Conservation (phyloP, 495 filamentous ascomycete genomes). For the Talaromyces stipitatus region DNA sequence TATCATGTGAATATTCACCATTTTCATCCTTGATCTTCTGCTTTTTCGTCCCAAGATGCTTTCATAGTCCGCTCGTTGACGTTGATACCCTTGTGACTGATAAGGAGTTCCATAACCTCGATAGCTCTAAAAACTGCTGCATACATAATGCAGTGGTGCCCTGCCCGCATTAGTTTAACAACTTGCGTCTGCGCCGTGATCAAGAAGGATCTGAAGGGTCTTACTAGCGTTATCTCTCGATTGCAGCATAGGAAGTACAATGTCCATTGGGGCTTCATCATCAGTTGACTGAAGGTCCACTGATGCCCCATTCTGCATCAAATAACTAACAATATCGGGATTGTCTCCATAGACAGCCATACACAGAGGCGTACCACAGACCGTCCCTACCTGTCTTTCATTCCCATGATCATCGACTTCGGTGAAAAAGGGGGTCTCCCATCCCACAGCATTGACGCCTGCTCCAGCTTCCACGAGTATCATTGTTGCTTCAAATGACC, state of each 20-base stretch:
- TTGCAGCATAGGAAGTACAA: not conserved
- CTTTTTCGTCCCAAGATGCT: no score
- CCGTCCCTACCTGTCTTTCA: not conserved
- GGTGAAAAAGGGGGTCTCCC: not conserved
- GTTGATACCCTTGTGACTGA: not conserved
- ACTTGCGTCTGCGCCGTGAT: slow-evolving; percentile 11
- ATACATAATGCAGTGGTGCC: not conserved
- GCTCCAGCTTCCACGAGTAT: slow-evolving; percentile 1
- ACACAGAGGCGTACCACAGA: not conserved
- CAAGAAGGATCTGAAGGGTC: slow-evolving; percentile 9
- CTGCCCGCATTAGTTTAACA: not conserved
- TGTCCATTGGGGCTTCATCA: not conserved
- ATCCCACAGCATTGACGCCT: not conserved
- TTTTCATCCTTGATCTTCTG: not conserved
- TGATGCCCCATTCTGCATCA: not conserved
- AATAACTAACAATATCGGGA: not conserved
- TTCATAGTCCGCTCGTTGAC: not conserved
- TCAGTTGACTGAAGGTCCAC: not conserved
- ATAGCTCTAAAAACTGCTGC: not conserved
- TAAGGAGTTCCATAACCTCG: not conserved
- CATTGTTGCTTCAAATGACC: not conserved
- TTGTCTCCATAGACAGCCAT: not conserved
- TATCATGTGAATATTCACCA: not conserved
- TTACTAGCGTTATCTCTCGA: not conserved
- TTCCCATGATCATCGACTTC: not conserved